These are phyloP conservation scores for Fusarium sublunatum DNA, from an alignment of 2,329 filamentous ascomycete species.

Conservation along the genomic window DNA sequence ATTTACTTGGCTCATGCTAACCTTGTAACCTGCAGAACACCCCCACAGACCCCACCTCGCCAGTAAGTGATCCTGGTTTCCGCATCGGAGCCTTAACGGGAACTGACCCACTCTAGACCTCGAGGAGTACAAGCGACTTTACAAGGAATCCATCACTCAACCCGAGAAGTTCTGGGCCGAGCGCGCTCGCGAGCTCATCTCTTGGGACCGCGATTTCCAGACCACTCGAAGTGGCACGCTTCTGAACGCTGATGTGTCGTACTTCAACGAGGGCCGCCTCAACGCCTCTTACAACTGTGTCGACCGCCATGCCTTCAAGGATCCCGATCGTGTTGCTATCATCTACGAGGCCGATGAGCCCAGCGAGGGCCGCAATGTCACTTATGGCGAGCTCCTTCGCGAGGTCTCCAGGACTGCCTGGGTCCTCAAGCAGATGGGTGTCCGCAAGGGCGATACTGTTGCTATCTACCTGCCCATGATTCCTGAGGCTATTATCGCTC, in stretches of 20 bases:
- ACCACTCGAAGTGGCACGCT: slow-evolving; percentile 86
- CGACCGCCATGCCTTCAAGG: slow-evolving; percentile 94
- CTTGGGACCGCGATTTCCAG: slow-evolving; percentile 91
- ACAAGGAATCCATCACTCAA: slow-evolving; percentile 88
- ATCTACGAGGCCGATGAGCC: slow-evolving; percentile 98
- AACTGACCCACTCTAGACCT: slow-evolving; percentile 58
- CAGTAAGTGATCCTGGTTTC: slow-evolving; percentile 60
- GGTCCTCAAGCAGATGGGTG: slow-evolving; percentile 93
- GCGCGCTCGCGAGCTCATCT: slow-evolving; percentile 86
- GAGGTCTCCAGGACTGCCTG: slow-evolving; percentile 90
- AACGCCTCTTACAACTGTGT: slow-evolving; percentile 99
- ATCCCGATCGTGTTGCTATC: slow-evolving; percentile 93
- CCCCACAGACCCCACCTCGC: slow-evolving; percentile 75
- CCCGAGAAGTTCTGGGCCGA: slow-evolving; percentile 91
- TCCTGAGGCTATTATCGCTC: slow-evolving; percentile 90
- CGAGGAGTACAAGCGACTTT: slow-evolving; percentile 74
- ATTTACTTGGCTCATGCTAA: slow-evolving; percentile 48
- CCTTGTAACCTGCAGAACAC: slow-evolving; percentile 66
- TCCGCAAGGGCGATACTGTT: slow-evolving; percentile 96
- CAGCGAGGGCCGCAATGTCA: slow-evolving; percentile 86
- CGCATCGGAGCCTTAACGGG: slow-evolving; percentile 42
- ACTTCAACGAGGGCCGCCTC: slow-evolving; percentile 93
- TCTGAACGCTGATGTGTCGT: slow-evolving; percentile 83
- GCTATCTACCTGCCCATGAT: slow-evolving; percentile 99
- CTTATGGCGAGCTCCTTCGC: slow-evolving; percentile 91